Evolutionary conservation across 2,329 filamentous ascomycete genomes (phyloP), one percentile per base, ranked within the genome.

Genomic region (Juglanconis sp.): DNA sequence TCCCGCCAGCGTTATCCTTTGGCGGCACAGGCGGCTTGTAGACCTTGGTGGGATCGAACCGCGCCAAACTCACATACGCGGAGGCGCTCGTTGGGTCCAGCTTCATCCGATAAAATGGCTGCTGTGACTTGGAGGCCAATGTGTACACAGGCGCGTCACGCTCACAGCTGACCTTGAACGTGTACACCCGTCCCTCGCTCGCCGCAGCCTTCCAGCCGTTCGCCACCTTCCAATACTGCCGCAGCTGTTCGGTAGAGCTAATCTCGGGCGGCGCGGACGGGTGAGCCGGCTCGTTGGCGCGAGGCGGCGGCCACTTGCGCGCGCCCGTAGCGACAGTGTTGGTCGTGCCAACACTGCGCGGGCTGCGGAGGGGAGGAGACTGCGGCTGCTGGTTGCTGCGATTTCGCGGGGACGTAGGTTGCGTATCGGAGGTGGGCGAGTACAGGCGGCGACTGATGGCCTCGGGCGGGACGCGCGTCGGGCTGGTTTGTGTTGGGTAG

Each of bases 361-460:
- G 69, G 53, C 73, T 73, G 52, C 70, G 68, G 11, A 72, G 42
- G 5, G 73, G 70, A 17, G 55, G 55, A 53, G 69, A 71, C n/a
- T 55, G 42, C 4, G 57, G 60, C n/a, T 55, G 42, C 4, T 51
- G 60, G 40, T 31, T 56, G 61, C 36, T 57, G 31, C 17, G 7
- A 9, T 40, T 32, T 15, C n/a, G 47, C 32, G 52, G 15, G 17
- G 50, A 34, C n/a, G 57, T 38, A 10, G 62, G 53, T 31, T 52
- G 53, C 34, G 66, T 65, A 24, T 71, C 68, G 10, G 70, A 70
- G 0, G 61, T 63, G 30, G 77, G 78, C 8, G 78, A 81, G 69
- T 89, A 89, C 31, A 86, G 82, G 38, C 84, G 82, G 56, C 87
- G 78, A 72, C 86, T 90, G 68, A 90, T 87, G 60, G 87, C 81